Base-by-base conservation (phyloP, 352 stramenopile genomes). In the Globisporangium perplexum region DNA sequence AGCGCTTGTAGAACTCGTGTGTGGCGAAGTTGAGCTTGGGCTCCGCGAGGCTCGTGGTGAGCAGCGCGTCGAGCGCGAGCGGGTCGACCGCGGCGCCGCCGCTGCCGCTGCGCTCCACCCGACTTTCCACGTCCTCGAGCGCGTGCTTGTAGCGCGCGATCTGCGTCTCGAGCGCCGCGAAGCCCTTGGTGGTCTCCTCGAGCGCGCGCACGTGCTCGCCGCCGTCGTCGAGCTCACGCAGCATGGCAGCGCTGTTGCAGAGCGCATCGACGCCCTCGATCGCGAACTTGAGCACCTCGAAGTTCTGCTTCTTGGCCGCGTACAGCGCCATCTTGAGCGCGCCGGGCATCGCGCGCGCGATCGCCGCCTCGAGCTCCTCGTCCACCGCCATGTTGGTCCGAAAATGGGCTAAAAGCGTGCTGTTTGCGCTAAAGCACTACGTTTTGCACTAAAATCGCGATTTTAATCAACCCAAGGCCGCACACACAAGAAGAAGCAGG, bases 281-380 rank as follows among this genome's bases (percentile, higher is more conserved):
- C 47, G 73, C 65, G 57, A 76, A 84, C 63, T 93, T 94, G 33
- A 81, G 65, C 46, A 94, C 57, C 47, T 93, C 84, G 47, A 77
- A 71, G 28, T 70, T 67, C 61, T 93, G 79, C 62, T 89, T 87
- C 58, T 87, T 86, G 41, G 77, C 74, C 30, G 74, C 67, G 51
- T 84, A 88, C 47, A 91, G 62, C 45, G 74, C 68, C 75, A 88
- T 91, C 66, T 91, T 91, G 47, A 88, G 70, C 49, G 75, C 75
- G 38, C 62, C 72, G 7, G 80, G 80, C 65, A 88, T 66, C 57
- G 77, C 77, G 43, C 67, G 76, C 57, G 73, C 62, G 57, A 90
- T 84, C 45, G 67, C 77, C 1, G 56, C 66, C 39, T 87, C 74
- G 38, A 90, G 55, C 31, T 88, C 80, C 17, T 69, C 64, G 57